Evolutionary conservation across 2,329 filamentous ascomycete genomes (phyloP), one percentile per base, ranked within the genome.

Genomic region (Clonostachys rosea): DNA sequence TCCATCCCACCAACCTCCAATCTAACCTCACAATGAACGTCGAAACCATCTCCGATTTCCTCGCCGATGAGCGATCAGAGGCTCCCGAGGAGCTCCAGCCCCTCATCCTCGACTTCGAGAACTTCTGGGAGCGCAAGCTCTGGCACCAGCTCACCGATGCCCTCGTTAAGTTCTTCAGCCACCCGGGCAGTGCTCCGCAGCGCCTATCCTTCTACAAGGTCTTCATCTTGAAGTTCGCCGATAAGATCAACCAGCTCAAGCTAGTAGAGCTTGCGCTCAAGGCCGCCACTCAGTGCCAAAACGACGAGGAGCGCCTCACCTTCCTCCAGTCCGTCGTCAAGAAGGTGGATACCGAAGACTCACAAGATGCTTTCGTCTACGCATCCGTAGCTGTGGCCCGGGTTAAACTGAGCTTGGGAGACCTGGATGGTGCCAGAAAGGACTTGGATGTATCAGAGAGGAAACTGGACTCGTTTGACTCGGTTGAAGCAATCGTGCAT

Each of bases 161-260:
- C 46, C 81, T 99, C 48, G 76, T 96, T 58, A 80, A 88, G 56
- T 96, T 92, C 79, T 99, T 96, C 75, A 84, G 85, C 61, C 74
- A 89, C 58, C 79, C 87, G 41, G 82, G 85, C 63, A 97, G 91
- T 69, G 86, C 84, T 48, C 77, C 83, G 49, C 90, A 95, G 73
- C 86, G 92, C 62, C 81, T 99, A 73, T 76, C 84, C 50, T 87
- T 99, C 69, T 99, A 94, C 78, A 90, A 94, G 72, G 84, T 84
- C 59, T 99, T 99, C 75, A 87, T 99, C 68, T 82, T 92, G 67
- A 94, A 87, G 69, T 99, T 99, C 64, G 90, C 91, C 55, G 91
- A 96, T 66, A 96, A 95, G 79, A 96, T 99, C 78, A 99, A 97
- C 73, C 92, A 97, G 75, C 78, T 99, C 53, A 96, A 96, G 79